These are phyloP conservation scores for Hymenoscyphus salicellus DNA, from an alignment of 2,329 filamentous ascomycete genomes.

Conservation along the genomic window DNA sequence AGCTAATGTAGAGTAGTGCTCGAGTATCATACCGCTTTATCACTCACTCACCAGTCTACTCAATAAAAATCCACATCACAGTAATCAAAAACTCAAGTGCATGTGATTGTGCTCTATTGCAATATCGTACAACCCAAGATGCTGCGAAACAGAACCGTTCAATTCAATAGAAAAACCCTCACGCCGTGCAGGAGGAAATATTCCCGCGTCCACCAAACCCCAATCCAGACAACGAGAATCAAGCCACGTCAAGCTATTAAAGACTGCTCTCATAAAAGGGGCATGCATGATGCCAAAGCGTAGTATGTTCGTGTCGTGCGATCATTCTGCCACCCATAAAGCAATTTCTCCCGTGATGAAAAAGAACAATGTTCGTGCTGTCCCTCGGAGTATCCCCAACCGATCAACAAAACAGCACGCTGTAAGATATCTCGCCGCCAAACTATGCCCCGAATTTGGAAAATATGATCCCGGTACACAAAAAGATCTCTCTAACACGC, in stretches of 20 bases:
- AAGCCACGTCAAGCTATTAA: conserved; percentile 37
- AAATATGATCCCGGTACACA: conserved; percentile 13
- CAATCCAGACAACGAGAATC: conserved; percentile 29
- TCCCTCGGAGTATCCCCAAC: conserved; percentile 13
- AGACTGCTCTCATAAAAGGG: conserved; percentile 30
- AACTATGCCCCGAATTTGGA: conserved; percentile 23
- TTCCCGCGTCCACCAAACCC: conserved; percentile 25
- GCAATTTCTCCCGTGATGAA: conserved; percentile 20
- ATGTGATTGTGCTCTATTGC: conserved; percentile 35
- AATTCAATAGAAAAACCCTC: conserved; percentile 31
- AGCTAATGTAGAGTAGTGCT: too few species aligned
- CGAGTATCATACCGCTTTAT: background rate
- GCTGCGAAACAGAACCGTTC: conserved; percentile 29
- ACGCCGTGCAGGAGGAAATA: conserved; percentile 33
- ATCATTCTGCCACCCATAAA: conserved; percentile 17
- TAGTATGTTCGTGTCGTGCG: conserved; percentile 19
- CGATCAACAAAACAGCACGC: conserved; percentile 8
- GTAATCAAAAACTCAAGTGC: background rate
- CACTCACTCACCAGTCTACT: background rate
- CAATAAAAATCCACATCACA: background rate
- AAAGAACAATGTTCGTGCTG: conserved; percentile 21
- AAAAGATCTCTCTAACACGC: conserved; percentile 52
- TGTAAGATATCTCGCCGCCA: conserved; percentile 18
- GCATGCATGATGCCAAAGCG: conserved; percentile 10
- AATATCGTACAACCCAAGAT: conserved; percentile 38